phyloP scores from a whole-genome alignment of 2,329 filamentous ascomycete genomes.

The Ustilaginoidea virens region DNA sequence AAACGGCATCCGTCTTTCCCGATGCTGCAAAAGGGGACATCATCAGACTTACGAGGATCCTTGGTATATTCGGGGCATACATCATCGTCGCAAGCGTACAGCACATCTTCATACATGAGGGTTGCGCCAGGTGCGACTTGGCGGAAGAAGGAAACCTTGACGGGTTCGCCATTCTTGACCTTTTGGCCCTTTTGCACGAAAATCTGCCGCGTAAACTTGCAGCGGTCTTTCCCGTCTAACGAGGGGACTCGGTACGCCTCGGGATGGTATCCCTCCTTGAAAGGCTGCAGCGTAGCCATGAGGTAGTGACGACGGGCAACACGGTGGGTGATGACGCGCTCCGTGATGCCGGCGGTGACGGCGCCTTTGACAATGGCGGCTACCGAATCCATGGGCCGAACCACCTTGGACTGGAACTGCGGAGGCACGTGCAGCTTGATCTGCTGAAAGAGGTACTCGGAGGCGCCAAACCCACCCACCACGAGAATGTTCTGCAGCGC shows the following conservation, averaged over 20 bases:
- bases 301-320: conserved; percentile 95
- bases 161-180: conserved; percentile 97
- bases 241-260: conserved; percentile 96
- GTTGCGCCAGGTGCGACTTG: conserved; percentile 94
- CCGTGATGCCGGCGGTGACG: conserved; percentile 93
- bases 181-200: conserved; percentile 98
- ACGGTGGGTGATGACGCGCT: conserved; percentile 91
- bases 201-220: conserved; percentile 97
- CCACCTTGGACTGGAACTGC: conserved; percentile 96
- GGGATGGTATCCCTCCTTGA: conserved; percentile 97
- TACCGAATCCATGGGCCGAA: conserved; percentile 96
- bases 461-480: conserved; percentile 94
- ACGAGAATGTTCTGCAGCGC: conserved; percentile 91
- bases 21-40: not conserved
- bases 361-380: conserved; percentile 97
- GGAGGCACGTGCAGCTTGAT: conserved; percentile 97
- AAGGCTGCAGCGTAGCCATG: conserved; percentile 96
- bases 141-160: conserved; percentile 97
- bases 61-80: conserved; percentile 98
- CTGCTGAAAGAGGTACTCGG: conserved; percentile 97
- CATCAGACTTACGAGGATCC: conserved; percentile 72
- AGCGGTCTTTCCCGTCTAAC: conserved; percentile 90
- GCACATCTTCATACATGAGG: conserved; percentile 97
- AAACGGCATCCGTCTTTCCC: too few species aligned
- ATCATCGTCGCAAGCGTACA: conserved; percentile 96